phyloP scores from a whole-genome alignment of 495 filamentous ascomycete genomes.

The Talaromyces trachyspermus region DNA sequence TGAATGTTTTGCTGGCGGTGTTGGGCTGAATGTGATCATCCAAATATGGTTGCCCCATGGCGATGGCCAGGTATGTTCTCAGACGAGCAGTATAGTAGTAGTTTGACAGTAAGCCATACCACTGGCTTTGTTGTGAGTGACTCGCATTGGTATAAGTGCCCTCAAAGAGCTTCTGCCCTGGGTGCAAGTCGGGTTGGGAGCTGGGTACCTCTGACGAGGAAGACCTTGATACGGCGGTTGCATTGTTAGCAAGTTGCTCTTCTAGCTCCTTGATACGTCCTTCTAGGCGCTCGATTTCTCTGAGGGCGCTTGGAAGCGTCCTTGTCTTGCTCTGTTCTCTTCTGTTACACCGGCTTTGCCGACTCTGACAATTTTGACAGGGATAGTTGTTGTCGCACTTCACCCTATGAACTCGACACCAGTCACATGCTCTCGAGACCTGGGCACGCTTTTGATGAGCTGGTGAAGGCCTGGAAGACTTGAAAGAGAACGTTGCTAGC shows the following conservation, averaged over 20 bases:
- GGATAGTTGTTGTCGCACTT: slow-evolving; percentile 35
- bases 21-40: slow-evolving; percentile 10
- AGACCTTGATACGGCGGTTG: neutral
- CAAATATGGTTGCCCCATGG: slow-evolving; percentile 12
- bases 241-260: slow-evolving; percentile 17
- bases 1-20: slow-evolving; percentile 7
- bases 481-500: too few species aligned
- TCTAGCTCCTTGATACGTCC: slow-evolving; percentile 31
- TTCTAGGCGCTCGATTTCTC: slow-evolving; percentile 37
- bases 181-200: neutral
- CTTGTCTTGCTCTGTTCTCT: slow-evolving; percentile 16
- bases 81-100: slow-evolving; percentile 24
- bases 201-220: neutral
- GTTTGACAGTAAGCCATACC: slow-evolving; percentile 24
- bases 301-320: slow-evolving; percentile 18
- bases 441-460: too few species aligned
- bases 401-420: slow-evolving; percentile 34
- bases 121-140: slow-evolving; percentile 11
- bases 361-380: slow-evolving; percentile 30
- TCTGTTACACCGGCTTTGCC: slow-evolving; percentile 8
- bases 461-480: too few species aligned
- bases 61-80: slow-evolving; percentile 20
- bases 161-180: neutral
- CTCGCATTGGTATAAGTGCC: slow-evolving; percentile 12
- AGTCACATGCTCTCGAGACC: slow-evolving; percentile 21